A percentile compares a stretch with the other conserved stretches of the same genome.
phyloP scores from a whole-genome alignment of 306 rosid species.

The Acmispon strigosus region DNA sequence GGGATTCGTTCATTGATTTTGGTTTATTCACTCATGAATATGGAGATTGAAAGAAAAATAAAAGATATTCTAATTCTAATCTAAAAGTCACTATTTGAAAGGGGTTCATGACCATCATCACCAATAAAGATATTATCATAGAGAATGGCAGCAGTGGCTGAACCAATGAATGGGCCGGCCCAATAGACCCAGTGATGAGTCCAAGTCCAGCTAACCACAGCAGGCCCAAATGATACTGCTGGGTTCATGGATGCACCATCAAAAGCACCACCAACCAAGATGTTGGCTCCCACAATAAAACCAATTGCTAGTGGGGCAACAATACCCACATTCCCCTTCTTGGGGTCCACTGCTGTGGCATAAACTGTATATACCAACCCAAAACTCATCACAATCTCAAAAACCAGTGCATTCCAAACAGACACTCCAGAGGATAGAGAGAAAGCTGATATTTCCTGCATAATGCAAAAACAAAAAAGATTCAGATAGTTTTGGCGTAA shows the following conservation, averaged over 20 bases:
- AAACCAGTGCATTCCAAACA: conserved; percentile 27
- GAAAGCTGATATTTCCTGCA: conserved; percentile 33
- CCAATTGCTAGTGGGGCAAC: conserved; percentile 42
- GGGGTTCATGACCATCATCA: conserved; percentile 19
- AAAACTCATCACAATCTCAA: conserved; percentile 38
- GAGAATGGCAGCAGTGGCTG: conserved; percentile 50
- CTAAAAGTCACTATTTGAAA: conserved; percentile 23
- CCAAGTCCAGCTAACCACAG: conserved; percentile 56
- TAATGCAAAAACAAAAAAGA: neutral
- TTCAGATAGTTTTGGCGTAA: too few species aligned
- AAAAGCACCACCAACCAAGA: conserved; percentile 66
- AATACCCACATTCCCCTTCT: conserved; percentile 23
- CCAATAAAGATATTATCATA: conserved; percentile 61
- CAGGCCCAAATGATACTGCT: conserved; percentile 31
- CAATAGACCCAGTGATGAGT: conserved; percentile 68
- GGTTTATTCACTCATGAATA: conserved; percentile 2
- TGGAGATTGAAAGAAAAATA: neutral
- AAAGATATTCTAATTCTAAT: neutral
- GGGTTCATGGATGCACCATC: conserved; percentile 75
- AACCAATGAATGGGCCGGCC: conserved; percentile 51
- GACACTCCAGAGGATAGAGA: conserved; percentile 28
- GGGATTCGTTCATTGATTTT: neutral
- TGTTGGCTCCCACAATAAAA: conserved; percentile 42
- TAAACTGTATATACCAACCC: conserved; percentile 34
- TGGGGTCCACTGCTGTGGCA: conserved; percentile 34